These are phyloP conservation scores for Aspergillus fischeri DNA, from an alignment of 2,329 filamentous ascomycete genomes.

Conservation along the genomic window DNA sequence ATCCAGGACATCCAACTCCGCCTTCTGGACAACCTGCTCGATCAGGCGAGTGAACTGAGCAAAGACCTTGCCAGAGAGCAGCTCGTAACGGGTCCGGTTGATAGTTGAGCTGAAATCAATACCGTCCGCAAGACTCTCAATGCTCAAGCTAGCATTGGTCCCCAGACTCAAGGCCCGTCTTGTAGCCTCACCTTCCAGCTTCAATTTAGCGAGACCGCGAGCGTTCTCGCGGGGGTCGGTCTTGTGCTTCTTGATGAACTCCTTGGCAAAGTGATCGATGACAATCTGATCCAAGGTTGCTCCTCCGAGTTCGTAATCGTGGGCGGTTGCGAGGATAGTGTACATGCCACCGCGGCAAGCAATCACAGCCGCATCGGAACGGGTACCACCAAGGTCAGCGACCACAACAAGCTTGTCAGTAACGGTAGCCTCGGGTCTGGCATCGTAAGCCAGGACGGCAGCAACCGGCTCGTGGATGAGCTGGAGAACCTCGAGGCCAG, in stretches of 20 bases:
- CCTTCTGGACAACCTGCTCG: constrained; percentile 83
- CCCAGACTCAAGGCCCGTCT: constrained; percentile 91
- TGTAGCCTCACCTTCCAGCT: constrained; percentile 81
- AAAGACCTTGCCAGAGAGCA: constrained; percentile 80
- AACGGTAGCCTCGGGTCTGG: constrained; percentile 67
- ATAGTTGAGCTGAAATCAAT: constrained; percentile 88
- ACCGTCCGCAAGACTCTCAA: constrained; percentile 85
- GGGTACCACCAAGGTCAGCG: constrained; percentile 85
- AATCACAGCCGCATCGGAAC: constrained; percentile 86
- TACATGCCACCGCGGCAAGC: constrained; percentile 94
- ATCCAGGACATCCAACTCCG: constrained; percentile 84
- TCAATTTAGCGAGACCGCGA: constrained; percentile 83
- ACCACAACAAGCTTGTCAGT: constrained; percentile 89
- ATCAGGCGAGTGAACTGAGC: constrained; percentile 83
- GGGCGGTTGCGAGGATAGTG: constrained; percentile 85
- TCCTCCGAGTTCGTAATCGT: constrained; percentile 93
- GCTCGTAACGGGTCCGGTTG: constrained; percentile 90
- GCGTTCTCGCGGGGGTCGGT: constrained; percentile 79
- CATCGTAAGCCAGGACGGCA: constrained; percentile 86
- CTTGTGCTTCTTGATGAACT: constrained; percentile 96
- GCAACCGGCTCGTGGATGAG: constrained; percentile 89
- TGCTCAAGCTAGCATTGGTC: constrained; percentile 82
- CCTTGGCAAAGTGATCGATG: constrained; percentile 96
- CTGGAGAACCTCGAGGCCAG: constrained; percentile 85
- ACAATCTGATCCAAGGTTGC: constrained; percentile 82